Conservation (phyloP, 176 grass and related monocot species). For the Elymus sibiricus region DNA sequence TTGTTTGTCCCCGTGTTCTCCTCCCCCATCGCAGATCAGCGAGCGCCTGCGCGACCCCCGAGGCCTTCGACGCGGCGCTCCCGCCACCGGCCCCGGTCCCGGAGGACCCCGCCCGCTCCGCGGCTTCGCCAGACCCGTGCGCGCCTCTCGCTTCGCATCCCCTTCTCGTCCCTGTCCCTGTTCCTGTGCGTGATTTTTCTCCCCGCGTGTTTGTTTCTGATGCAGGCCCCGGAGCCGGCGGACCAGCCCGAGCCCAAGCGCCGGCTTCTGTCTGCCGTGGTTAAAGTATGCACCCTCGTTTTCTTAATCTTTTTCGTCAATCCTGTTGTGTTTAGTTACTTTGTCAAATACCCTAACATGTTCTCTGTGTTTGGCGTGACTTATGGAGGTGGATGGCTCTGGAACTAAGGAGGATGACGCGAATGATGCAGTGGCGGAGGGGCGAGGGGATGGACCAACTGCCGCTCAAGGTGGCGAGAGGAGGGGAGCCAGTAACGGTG, state of each 20-base stretch:
- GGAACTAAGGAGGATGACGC: slow-evolving; percentile 38
- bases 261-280: slow-evolving; percentile 71
- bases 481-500: slow-evolving; percentile 37
- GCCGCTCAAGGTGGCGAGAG: slow-evolving; percentile 24
- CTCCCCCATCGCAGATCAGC: slow-evolving; percentile 56
- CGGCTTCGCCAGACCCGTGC: slow-evolving; percentile 63
- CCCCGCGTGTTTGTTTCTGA: slow-evolving; percentile 3
- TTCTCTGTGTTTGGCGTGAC: neutral
- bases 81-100: neutral
- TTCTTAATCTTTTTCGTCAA: neutral
- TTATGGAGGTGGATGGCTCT: slow-evolving; percentile 52
- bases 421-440: slow-evolving; percentile 25
- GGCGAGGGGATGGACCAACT: neutral
- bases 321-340: neutral
- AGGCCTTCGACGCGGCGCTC: slow-evolving; percentile 63
- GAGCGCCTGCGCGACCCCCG: slow-evolving; percentile 88
- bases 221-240: slow-evolving; percentile 52
- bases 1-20: neutral
- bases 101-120: slow-evolving; percentile 52
- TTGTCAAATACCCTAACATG: neutral
- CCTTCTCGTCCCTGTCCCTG: neutral
- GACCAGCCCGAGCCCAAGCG: slow-evolving; percentile 69
- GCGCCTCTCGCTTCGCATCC: slow-evolving; percentile 13
- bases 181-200: neutral
- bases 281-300: slow-evolving; percentile 48